Percentiles rank a stretch among this genome's conserved stretches.
Conservation (phyloP, 768 basidiomycete species). For the Pholiota molesta region DNA sequence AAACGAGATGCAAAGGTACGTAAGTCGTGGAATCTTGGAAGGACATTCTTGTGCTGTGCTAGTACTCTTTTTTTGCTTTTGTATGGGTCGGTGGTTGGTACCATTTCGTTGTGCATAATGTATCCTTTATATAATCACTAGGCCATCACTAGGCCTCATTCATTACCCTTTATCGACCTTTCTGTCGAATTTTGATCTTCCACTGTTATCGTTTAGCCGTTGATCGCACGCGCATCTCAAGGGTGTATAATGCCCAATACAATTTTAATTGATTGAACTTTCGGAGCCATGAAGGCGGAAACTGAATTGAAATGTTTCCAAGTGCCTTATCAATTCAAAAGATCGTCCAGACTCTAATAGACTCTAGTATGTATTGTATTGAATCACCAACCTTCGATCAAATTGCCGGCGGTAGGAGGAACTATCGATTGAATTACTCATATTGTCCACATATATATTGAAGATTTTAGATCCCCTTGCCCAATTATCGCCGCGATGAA, state of each 20-base stretch:
- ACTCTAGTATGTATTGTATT: slow-evolving; percentile 18
- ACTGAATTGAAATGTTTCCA: slow-evolving; percentile 21
- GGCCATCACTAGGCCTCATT: slow-evolving; percentile 2
- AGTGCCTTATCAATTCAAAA: slow-evolving; percentile 19
- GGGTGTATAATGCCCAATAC: slow-evolving; percentile 11
- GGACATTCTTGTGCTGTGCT: slow-evolving; percentile 1
- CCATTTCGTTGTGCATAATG: slow-evolving; percentile 1
- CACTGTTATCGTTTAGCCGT: slow-evolving; percentile 8
- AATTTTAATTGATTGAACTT: slow-evolving; percentile 17
- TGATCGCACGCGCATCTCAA: background rate
- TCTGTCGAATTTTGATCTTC: slow-evolving; percentile 5
- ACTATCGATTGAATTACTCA: slow-evolving; percentile 17
- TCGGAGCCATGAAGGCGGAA: slow-evolving; percentile 3
- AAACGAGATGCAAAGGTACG: background rate
- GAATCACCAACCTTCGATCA: slow-evolving; percentile 26
- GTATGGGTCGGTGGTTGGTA: slow-evolving; percentile 7
- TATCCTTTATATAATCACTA: slow-evolving; percentile 12
- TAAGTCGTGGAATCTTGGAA: background rate
- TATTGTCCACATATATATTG: slow-evolving; percentile 7
- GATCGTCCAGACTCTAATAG: slow-evolving; percentile 16
- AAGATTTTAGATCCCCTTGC: slow-evolving; percentile 6
- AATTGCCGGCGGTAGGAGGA: slow-evolving; percentile 24
- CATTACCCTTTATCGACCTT: slow-evolving; percentile 7
- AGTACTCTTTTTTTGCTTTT: background rate
- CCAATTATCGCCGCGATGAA: background rate